Conservation (phyloP, 1,284 basidiomycete genomes). For the Exsudoporus floridanus region DNA sequence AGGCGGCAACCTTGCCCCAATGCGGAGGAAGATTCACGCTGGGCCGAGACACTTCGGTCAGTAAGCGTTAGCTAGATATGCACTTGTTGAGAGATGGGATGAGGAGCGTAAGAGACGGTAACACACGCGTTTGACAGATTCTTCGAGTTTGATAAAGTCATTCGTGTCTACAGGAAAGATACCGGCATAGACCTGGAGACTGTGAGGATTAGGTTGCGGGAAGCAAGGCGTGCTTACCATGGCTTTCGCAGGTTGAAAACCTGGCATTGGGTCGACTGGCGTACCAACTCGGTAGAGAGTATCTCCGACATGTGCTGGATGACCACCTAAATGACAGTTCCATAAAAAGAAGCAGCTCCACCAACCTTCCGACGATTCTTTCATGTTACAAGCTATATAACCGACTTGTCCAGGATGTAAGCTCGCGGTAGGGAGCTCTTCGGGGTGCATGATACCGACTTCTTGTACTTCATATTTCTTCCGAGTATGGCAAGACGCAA, state of each 20-base stretch:
- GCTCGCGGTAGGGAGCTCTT: slow-evolving; percentile 70
- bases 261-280: slow-evolving; percentile 82
- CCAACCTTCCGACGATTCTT: slow-evolving; percentile 91
- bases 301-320: slow-evolving; percentile 87
- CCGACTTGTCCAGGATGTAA: slow-evolving; percentile 90
- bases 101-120: background rate
- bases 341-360: background rate
- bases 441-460: slow-evolving; percentile 90
- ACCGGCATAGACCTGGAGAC: slow-evolving; percentile 84
- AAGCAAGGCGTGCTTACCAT: slow-evolving; percentile 60
- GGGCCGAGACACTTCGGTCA: slow-evolving; percentile 89
- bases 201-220: background rate
- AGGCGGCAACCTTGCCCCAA: slow-evolving; percentile 94
- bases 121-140: slow-evolving; percentile 87
- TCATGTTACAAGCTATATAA: slow-evolving; percentile 94
- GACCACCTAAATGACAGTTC: slow-evolving; percentile 10
- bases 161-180: slow-evolving; percentile 91
- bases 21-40: slow-evolving; percentile 90
- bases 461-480: slow-evolving; percentile 94
- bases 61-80: slow-evolving; percentile 72
- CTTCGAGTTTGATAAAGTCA: slow-evolving; percentile 93
- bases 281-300: slow-evolving; percentile 83
- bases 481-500: slow-evolving; percentile 81
- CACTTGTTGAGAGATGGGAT: slow-evolving; percentile 11
- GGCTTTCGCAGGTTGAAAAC: slow-evolving; percentile 89